These are phyloP conservation scores for Aureobasidium uvarum DNA, from an alignment of 2,329 filamentous ascomycete species.

Conservation along the genomic window DNA sequence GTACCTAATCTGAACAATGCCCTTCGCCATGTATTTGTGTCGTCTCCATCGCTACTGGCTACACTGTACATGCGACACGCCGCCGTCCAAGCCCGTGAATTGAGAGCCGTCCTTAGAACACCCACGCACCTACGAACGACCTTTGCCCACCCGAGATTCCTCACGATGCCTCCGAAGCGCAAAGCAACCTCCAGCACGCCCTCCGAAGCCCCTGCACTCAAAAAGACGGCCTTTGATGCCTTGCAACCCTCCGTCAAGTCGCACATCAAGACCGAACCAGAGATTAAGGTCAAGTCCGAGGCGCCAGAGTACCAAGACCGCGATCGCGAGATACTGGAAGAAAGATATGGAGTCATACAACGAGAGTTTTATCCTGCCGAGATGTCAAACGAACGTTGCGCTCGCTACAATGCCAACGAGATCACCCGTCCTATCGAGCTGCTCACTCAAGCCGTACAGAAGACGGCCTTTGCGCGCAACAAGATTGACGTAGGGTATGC, in stretches of 20 bases:
- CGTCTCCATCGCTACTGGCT: background rate
- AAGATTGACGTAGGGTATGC: constrained; percentile 56
- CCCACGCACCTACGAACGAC: background rate
- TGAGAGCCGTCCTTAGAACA: background rate
- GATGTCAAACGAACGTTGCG: constrained; percentile 77
- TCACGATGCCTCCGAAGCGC: constrained; percentile 39
- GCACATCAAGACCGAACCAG: constrained; percentile 17
- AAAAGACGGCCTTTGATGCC: constrained; percentile 22
- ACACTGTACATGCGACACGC: background rate
- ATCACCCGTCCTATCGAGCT: constrained; percentile 71
- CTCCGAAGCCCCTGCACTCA: constrained; percentile 32
- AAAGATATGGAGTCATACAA: constrained; percentile 44
- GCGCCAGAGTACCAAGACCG: constrained; percentile 37
- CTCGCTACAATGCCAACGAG: constrained; percentile 67
- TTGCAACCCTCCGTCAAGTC: constrained; percentile 16
- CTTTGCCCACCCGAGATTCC: background rate
- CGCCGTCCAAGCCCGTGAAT: background rate
- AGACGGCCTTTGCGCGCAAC: constrained; percentile 57
- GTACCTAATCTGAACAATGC: background rate
- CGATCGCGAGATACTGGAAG: constrained; percentile 37
- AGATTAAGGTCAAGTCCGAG: background rate
- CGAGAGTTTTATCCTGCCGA: constrained; percentile 77
- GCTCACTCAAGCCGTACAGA: constrained; percentile 59
- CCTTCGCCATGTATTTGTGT: background rate
- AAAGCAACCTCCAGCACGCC: constrained; percentile 37